These are phyloP conservation scores for Cerrena zonata DNA, from an alignment of 1,284 basidiomycete genomes.

Conservation along the genomic window DNA sequence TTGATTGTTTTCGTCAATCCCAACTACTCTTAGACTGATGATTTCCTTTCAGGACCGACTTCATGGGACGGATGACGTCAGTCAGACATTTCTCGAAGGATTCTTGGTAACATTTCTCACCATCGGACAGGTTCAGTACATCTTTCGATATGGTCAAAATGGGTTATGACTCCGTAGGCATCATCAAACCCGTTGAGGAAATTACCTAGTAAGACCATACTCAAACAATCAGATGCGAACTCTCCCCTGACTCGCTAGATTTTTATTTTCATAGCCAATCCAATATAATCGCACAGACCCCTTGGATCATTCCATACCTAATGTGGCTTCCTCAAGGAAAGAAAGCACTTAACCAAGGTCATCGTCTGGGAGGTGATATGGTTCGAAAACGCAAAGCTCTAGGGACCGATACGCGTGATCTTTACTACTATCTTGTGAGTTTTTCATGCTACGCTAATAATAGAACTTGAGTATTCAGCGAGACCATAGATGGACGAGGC, in stretches of 20 bases:
- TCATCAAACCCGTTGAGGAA: constrained; percentile 4
- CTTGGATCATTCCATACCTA: constrained; percentile 10
- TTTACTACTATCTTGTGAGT: constrained; percentile 28
- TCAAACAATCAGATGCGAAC: neutral
- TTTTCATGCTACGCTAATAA: neutral
- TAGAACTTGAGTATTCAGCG: neutral
- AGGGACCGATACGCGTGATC: constrained; percentile 14
- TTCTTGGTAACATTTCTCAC: too few species aligned
- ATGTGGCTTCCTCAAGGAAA: neutral
- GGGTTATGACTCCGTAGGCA: constrained; percentile 1
- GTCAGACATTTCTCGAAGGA: neutral
- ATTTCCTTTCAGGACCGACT: constrained; percentile 8
- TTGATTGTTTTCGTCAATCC: neutral
- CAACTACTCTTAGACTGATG: neutral
- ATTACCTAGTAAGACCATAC: constrained; percentile 3
- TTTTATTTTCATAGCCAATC: neutral
- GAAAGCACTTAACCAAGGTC: too few species aligned
- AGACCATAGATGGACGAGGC: constrained; percentile 12
- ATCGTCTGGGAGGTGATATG: neutral
- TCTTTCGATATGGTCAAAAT: constrained; percentile 6
- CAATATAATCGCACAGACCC: constrained; percentile 8
- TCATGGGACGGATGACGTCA: constrained; percentile 12
- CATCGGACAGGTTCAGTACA: constrained; percentile 3
- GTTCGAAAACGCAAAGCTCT: neutral
- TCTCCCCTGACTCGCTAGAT: neutral